Evolutionary conservation across 768 basidiomycete species (phyloP).

Genomic region (Mycena amicta): DNA sequence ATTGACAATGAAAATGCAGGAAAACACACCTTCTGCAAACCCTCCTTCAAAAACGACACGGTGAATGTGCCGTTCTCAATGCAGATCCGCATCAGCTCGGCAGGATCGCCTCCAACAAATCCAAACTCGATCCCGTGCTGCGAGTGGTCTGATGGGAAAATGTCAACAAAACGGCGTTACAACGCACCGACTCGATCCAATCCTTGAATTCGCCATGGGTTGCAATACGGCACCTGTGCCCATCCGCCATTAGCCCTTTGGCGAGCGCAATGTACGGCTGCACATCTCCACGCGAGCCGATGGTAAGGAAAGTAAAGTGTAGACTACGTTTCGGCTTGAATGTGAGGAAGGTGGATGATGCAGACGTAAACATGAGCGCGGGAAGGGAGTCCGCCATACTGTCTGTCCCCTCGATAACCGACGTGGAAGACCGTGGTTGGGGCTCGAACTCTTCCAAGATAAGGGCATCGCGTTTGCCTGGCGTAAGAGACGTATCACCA

Average conservation of each 20-base stretch:
- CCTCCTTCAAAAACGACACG: conserved; percentile 91
- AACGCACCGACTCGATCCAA: conserved; percentile 91
- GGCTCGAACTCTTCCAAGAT: conserved; percentile 86
- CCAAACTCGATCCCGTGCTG: conserved; percentile 97
- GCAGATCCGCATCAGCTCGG: conserved; percentile 96
- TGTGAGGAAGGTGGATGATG: conserved; percentile 94
- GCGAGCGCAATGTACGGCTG: conserved; percentile 97
- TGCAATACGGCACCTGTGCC: conserved; percentile 88
- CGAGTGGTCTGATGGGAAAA: conserved; percentile 5
- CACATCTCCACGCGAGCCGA: conserved; percentile 95
- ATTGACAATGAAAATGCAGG: background rate
- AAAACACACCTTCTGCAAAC: conserved; percentile 71
- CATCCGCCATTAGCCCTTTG: conserved; percentile 88
- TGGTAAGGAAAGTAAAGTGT: conserved; percentile 92
- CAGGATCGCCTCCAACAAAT: conserved; percentile 94
- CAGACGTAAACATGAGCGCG: conserved; percentile 95
- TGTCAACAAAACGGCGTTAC: conserved; percentile 1
- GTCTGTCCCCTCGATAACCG: conserved; percentile 51
- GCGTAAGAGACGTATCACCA: conserved; percentile 45
- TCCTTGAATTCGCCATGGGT: conserved; percentile 93
- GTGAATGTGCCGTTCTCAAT: conserved; percentile 99
- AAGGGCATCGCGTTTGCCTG: conserved; percentile 69
- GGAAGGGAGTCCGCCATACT: conserved; percentile 71
- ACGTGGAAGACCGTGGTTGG: conserved; percentile 33
- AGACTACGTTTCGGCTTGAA: conserved; percentile 89